phyloP scores from a whole-genome alignment of 805 yeast genomes.

The Starmerella floricola region DNA sequence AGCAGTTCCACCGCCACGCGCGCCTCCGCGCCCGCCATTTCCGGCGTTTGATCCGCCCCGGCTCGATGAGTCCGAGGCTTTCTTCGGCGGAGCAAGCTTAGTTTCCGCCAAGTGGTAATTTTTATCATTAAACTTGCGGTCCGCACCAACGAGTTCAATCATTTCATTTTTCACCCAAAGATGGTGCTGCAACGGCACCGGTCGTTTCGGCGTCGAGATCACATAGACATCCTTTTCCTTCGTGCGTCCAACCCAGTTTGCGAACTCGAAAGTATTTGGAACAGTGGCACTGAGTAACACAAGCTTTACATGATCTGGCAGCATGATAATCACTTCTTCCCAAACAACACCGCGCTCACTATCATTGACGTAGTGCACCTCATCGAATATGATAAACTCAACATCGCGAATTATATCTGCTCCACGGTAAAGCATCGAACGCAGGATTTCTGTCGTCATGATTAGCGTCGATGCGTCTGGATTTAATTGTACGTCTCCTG shows the following conservation, averaged over 20 bases:
- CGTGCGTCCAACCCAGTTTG: conserved; percentile 97
- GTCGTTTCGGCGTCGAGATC: conserved; percentile 90
- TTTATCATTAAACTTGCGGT: conserved; percentile 52
- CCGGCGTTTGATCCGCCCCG: conserved; percentile 31
- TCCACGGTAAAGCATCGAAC: conserved; percentile 93
- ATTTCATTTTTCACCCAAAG: conserved; percentile 71
- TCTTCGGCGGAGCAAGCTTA: conserved; percentile 5
- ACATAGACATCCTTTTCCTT: conserved; percentile 93
- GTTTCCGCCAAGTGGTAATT: conserved; percentile 36
- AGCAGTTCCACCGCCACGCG: conserved; percentile 26
- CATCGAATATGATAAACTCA: conserved; percentile 94
- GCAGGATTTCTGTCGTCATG: conserved; percentile 93
- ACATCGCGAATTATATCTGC: conserved; percentile 94
- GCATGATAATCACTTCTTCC: conserved; percentile 97
- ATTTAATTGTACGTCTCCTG: conserved; percentile 96
- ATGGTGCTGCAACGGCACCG: conserved; percentile 83
- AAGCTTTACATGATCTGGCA: conserved; percentile 91
- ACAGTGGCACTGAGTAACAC: conserved; percentile 91
- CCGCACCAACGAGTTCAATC: conserved; percentile 60
- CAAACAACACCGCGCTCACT: conserved; percentile 96
- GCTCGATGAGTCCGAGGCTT: background rate
- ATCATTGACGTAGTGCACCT: conserved; percentile 95
- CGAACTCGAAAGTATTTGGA: conserved; percentile 96
- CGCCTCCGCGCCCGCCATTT: conserved; percentile 29
- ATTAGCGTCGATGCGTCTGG: conserved; percentile 92